Percentiles rank a stretch among this genome's conserved stretches.
Evolutionary conservation across 2,329 filamentous ascomycete genomes (phyloP).

Genomic region (Rhinocladiella mackenziei): DNA sequence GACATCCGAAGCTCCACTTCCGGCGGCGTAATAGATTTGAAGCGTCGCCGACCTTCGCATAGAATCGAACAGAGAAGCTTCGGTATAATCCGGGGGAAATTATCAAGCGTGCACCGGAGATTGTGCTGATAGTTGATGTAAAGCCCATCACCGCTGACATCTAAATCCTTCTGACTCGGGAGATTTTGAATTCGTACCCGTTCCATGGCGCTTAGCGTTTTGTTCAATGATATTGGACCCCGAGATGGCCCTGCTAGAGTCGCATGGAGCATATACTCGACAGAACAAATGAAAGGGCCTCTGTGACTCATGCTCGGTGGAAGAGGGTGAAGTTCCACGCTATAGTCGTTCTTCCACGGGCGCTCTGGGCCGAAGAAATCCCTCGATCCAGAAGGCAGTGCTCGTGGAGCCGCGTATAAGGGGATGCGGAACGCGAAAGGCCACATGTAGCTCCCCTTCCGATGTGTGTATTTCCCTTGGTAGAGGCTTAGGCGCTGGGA

Average conservation of each 20-base stretch:
- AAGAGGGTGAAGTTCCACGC: constrained; percentile 10
- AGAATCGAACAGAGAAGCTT: too few species aligned
- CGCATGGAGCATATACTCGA: constrained; percentile 12
- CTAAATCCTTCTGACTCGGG: background rate
- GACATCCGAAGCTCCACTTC: constrained; percentile 8
- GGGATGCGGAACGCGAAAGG: constrained; percentile 20
- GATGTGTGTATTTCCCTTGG: constrained; percentile 4
- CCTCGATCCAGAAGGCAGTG: constrained; percentile 2
- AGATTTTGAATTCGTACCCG: background rate
- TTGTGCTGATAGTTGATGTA: constrained; percentile 9
- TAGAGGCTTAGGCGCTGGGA: constrained; percentile 7
- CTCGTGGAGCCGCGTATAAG: constrained; percentile 11
- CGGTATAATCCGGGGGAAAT: background rate
- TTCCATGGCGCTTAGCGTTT: background rate
- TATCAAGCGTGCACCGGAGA: background rate
- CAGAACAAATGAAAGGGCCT: constrained; percentile 7
- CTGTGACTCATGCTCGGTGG: constrained; percentile 12
- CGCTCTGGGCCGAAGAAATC: constrained; percentile 7
- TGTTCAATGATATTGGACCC: background rate
- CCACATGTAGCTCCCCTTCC: constrained; percentile 12
- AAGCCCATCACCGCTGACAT: background rate
- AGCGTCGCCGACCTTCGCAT: too few species aligned
- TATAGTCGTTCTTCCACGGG: constrained; percentile 13
- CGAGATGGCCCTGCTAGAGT: background rate
- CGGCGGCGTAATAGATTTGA: too few species aligned